Evolutionary conservation across 805 yeast species (phyloP), one percentile per base, ranked within the genome.

Genomic region (Pichia kluyveri): DNA sequence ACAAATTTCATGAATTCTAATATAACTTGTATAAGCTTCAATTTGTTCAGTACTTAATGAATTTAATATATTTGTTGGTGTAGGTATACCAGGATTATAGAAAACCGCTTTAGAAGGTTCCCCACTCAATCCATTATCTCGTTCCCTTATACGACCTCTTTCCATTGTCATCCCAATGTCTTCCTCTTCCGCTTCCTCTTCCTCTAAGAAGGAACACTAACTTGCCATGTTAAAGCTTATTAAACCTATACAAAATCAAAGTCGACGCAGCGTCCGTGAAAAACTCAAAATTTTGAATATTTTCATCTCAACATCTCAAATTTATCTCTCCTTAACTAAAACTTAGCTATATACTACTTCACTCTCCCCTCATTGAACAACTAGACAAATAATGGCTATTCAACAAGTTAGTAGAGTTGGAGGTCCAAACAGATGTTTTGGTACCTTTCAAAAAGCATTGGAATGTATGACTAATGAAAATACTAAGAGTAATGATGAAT

Each of bases 1-100:
- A 0, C 89, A 75, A 48, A 91, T 80, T 60, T 91, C 98, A 51
- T 86, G 87, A 38, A 91, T 80, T 45, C 98, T 70, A 52, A 34
- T 34, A 15, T 34, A 34, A 15, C 18, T 34, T 60, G 81, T 79
- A 72, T 88, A 79, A 0, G 86, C 80, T 39, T 83, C 86, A 15
- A 83, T 67, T 61, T 93, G 98, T 61, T 93, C 99, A 9, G 76
- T 75, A 0, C 90, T 82, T 44, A 81, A 56, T 1, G 71, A 60
- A 10, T 56, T 59, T 10, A 50, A 26, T 3, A 59, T 52, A 0
- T 51, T 39, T 1, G 63, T 55, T 28, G 54, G 43, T 11, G 51
- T 42, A 5, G 56, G 51, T 14, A 44, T 44, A 4, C 51, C 56
- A 18, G 50, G 39, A 12, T 52, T 51, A 14, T 56, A 42, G 38